Evolutionary conservation across 352 stramenopile genomes (phyloP), one percentile per base, ranked within the genome.

Genomic region (Stephanocyclus meneghinianus): DNA sequence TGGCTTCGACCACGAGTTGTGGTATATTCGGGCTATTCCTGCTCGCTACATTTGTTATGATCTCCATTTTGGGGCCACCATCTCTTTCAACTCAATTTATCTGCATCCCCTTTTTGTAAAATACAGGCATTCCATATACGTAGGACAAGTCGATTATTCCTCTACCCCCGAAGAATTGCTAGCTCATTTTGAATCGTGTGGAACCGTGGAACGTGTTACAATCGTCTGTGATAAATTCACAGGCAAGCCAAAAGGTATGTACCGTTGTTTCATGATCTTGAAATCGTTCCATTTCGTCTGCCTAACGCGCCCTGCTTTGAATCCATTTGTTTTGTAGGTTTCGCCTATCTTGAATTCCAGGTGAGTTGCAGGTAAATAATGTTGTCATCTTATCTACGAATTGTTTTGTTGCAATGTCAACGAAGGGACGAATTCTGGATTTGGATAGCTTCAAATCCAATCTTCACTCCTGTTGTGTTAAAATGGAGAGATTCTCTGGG

Each of bases 221-320:
- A 99, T 99, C 77, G 89, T 98, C 21, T 98, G 96, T 83, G 96
- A 99, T 89, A 98, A 98, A 87, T 97, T 97, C 77, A 98, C 96
- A 18, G 95, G 96, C 45, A 93, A 96, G 69, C 95, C 95, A 97
- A 98, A 93, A 94, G 96, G 63, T 98, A 95, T 40, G 35, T 8
- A 59, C 68, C 60, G 11, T 21, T 60, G 9, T 60, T 60, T 35
- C 2, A 32, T 16, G 2, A 26, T 32, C 4, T 60, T 29, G 51
- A 13, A 51, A 13, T 18, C 35, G 51, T 45, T 48, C 13, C 21
- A 44, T 63, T 68, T 18, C 32, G 18, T 50, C 66, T 57, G 0
- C 64, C 59, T 26, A 26, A 26, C 21, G 21, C 21, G 21, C 0
- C 40, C 40, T 10, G 13, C 57, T 29, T 18, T 21, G 51, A 18